Percentiles rank a stretch among this genome's conserved stretches.
These are phyloP conservation scores for Ascosphaera apis DNA, from an alignment of 2,329 filamentous ascomycete species.

Conservation along the genomic window DNA sequence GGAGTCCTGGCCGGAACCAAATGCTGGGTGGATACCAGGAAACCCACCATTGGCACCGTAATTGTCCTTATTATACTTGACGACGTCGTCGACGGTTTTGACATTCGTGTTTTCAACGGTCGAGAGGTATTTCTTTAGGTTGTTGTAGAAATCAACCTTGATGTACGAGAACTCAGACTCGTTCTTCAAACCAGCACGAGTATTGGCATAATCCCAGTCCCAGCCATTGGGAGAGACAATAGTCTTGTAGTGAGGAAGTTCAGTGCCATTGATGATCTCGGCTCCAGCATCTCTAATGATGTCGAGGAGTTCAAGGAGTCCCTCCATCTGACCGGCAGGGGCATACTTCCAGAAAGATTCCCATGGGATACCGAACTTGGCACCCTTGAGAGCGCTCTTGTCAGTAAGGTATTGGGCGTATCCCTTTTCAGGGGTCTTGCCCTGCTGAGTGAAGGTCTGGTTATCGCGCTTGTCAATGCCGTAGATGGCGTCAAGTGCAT, in stretches of 20 bases:
- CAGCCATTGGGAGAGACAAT: slow-evolving; percentile 45
- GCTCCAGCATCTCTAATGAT: slow-evolving; percentile 38
- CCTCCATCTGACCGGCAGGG: slow-evolving; percentile 29
- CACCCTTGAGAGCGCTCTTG: slow-evolving; percentile 32
- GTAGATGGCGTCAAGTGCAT: slow-evolving; percentile 44
- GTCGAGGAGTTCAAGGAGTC: slow-evolving; percentile 28
- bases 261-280: slow-evolving; percentile 44
- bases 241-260: slow-evolving; percentile 38
- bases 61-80: slow-evolving; percentile 39
- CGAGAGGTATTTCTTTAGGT: slow-evolving; percentile 39
- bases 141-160: slow-evolving; percentile 39
- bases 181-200: slow-evolving; percentile 36
- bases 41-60: slow-evolving; percentile 43
- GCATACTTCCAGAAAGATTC: slow-evolving; percentile 44
- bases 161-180: slow-evolving; percentile 52
- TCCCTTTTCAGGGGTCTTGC: slow-evolving; percentile 29
- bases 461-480: slow-evolving; percentile 41
- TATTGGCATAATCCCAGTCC: slow-evolving; percentile 48
- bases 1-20: slow-evolving; percentile 46
- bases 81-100: slow-evolving; percentile 38
- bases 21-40: slow-evolving; percentile 38
- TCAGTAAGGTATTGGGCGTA: slow-evolving; percentile 35
- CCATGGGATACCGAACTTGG: slow-evolving; percentile 50
- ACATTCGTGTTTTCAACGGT: slow-evolving; percentile 39
- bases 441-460: slow-evolving; percentile 36